These are phyloP conservation scores for Lablab purpureus DNA, from an alignment of 306 rosid species.

Conservation along the genomic window DNA sequence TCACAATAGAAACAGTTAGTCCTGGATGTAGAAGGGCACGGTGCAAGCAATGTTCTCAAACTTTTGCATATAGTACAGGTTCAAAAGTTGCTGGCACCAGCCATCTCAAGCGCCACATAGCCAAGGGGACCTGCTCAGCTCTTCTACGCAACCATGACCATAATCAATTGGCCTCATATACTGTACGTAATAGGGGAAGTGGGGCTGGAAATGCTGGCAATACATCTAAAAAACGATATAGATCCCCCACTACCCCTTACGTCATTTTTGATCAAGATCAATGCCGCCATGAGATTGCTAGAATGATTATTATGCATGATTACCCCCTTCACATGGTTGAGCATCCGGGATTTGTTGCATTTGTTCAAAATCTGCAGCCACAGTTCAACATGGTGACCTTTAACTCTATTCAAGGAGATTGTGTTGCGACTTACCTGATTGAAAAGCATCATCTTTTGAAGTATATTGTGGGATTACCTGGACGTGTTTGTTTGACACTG, in stretches of 20 bases:
- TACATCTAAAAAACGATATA: slow-evolving; percentile 77
- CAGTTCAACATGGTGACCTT: slow-evolving; percentile 89
- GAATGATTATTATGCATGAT: slow-evolving; percentile 97
- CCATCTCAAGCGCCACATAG: slow-evolving; percentile 96
- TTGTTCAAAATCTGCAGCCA: slow-evolving; percentile 92
- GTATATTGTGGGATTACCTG: slow-evolving; percentile 76
- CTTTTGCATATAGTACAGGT: slow-evolving; percentile 97
- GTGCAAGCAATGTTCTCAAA: slow-evolving; percentile 93
- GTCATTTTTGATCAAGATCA: slow-evolving; percentile 78
- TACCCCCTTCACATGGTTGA: slow-evolving; percentile 98
- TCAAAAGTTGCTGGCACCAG: slow-evolving; percentile 96
- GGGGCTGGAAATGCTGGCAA: slow-evolving; percentile 55
- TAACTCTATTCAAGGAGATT: slow-evolving; percentile 93
- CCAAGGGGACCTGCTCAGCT: slow-evolving; percentile 87
- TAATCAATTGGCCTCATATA: slow-evolving; percentile 62
- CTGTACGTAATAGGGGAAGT: slow-evolving; percentile 64
- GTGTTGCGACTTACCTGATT: slow-evolving; percentile 83
- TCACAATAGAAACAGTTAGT: slow-evolving; percentile 84
- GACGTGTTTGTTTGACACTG: slow-evolving; percentile 86
- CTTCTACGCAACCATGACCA: slow-evolving; percentile 76
- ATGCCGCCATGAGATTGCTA: slow-evolving; percentile 90
- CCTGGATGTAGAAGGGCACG: slow-evolving; percentile 92
- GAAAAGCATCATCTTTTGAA: slow-evolving; percentile 76
- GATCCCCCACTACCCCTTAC: slow-evolving; percentile 72
- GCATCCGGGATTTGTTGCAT: slow-evolving; percentile 88